Evolutionary conservation across 768 basidiomycete genomes (phyloP).

Genomic region (Amyloporia xantha): DNA sequence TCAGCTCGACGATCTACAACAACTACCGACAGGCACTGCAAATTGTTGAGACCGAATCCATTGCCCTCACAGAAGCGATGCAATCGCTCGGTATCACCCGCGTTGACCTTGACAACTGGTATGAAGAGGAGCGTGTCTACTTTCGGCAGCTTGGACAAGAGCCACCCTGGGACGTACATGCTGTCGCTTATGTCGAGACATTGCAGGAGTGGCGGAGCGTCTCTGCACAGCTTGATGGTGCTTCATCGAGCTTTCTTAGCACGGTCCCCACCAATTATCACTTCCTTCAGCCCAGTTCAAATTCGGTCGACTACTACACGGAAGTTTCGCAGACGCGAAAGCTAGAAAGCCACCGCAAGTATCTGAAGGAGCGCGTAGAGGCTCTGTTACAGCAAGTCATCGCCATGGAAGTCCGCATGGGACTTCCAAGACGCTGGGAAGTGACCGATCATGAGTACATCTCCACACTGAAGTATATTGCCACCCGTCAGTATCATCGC

Average conservation of each 20-base stretch:
- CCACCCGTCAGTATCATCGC: conserved; percentile 18
- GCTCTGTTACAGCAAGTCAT: conserved; percentile 14
- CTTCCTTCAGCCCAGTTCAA: too few species aligned
- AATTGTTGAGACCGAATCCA: conserved; percentile 19
- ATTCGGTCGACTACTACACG: not conserved
- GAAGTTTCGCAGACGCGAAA: conserved; percentile 10
- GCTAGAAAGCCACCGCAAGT: conserved; percentile 17
- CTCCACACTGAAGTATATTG: conserved; percentile 10
- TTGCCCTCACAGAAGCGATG: too few species aligned
- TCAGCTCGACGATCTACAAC: conserved; percentile 20
- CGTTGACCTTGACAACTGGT: conserved; percentile 17
- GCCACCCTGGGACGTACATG: conserved; percentile 20
- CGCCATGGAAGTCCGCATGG: conserved; percentile 18
- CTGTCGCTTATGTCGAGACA: conserved; percentile 27
- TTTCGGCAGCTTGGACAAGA: conserved; percentile 23
- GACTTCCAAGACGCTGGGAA: conserved; percentile 25
- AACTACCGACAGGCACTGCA: conserved; percentile 27
- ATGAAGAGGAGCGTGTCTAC: conserved; percentile 20
- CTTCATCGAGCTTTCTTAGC: too few species aligned
- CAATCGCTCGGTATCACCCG: conserved; percentile 9
- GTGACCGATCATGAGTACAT: conserved; percentile 19
- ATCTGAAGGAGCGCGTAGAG: conserved; percentile 13
- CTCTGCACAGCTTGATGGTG: not conserved
- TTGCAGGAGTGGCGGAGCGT: conserved; percentile 20
- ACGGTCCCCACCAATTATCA: too few species aligned